These are phyloP conservation scores for Lathyrus oleraceus DNA, from an alignment of 306 rosid genomes.

Conservation along the genomic window DNA sequence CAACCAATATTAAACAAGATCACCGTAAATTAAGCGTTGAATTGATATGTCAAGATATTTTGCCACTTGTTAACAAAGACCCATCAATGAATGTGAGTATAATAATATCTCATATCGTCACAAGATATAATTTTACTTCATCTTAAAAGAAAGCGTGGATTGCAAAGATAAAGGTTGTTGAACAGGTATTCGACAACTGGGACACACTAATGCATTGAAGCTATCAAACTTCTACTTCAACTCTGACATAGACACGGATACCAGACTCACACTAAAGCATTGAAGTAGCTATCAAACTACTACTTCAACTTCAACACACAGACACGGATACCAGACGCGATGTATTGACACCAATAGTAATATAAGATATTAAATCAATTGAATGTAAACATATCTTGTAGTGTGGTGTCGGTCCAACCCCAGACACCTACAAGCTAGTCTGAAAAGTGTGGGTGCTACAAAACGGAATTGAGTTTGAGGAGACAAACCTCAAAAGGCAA, in stretches of 20 bases:
- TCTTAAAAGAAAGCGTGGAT: too few relatives aligned
- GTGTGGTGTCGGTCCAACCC: background rate
- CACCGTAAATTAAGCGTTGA: too few relatives aligned
- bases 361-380: background rate
- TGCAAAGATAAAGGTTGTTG: too few relatives aligned
- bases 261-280: too few relatives aligned
- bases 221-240: background rate
- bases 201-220: background rate
- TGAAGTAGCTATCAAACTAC: background rate
- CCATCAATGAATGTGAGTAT: too few relatives aligned
- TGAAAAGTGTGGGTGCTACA: background rate
- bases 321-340: too few relatives aligned
- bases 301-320: background rate
- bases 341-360: background rate
- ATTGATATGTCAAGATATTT: too few relatives aligned
- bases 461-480: background rate
- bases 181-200: too few relatives aligned
- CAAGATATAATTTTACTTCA: too few relatives aligned
- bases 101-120: too few relatives aligned
- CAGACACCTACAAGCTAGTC: background rate
- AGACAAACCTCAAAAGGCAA: conserved; percentile 81
- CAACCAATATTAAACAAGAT: too few relatives aligned
- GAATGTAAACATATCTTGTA: background rate
- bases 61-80: too few relatives aligned
- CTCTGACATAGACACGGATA: background rate